Base-by-base conservation (phyloP, 371 early-diverging fungal genomes). In the Batkoa obscura region DNA sequence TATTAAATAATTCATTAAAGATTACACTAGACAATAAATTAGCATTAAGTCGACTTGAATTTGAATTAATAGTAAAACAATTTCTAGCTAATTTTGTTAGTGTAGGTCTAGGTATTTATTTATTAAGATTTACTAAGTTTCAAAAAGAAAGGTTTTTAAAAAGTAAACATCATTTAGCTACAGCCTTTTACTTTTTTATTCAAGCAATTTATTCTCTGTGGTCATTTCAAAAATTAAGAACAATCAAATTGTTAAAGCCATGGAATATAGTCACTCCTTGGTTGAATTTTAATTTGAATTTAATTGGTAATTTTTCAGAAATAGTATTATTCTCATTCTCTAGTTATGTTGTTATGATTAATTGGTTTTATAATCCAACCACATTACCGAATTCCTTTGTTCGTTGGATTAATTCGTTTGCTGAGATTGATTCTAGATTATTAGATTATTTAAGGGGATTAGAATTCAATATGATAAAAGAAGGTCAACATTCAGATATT, bases 241-340 rank as follows among this genome's bases (percentile, higher is more conserved):
- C 48, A 15, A 47, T 23, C 23, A 8, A 15, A 12, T 47, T 9
- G 10, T 15, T 15, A 47, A 47, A 47, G 48, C 48, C 48, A 6
- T 47, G 48, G 48, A 15, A 47, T 15, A 47, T 47, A 10, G 23
- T 4, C n/a, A 47, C 48, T 8, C 48, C 48, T 47, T 47, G 48
- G 48, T 23, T 47, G n/a, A 47, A 47, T 32, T 47, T 47, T 47
- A 47, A 47, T 30, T n/a, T 47, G 48, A 47, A 47, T 15, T 30
- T 47, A 9, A 9, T 47, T 47, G 48, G 48, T 15, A 15, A 32
- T 10, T 23, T 47, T 30, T 15, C 48, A 30, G 48, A 47, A 47
- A n/a, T 47, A 9, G 48, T 15, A 30, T 30, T 47, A 23, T 47
- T 47, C 31, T 9, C 23, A 8, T 47, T 15, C 23, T 23, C 23